Percentiles rank a stretch among this genome's conserved stretches.
Conservation (phyloP, 2,329 filamentous ascomycete species). For the Polytolypa hystricis region DNA sequence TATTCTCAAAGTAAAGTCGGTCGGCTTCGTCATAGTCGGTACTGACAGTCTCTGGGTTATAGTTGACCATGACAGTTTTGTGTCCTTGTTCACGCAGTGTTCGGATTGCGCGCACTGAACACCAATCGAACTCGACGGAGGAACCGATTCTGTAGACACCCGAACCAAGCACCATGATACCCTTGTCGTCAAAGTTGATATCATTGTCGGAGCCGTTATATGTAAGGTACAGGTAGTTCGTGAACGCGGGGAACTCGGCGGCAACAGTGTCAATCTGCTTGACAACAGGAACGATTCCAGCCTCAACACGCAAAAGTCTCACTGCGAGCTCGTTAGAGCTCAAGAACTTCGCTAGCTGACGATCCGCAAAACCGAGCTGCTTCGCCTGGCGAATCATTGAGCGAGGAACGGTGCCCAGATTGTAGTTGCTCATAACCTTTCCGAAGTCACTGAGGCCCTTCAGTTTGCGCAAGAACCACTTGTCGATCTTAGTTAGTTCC, state of each 20-base stretch:
- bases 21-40: constrained; percentile 96
- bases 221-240: constrained; percentile 93
- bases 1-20: constrained; percentile 90
- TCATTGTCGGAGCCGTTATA: constrained; percentile 89
- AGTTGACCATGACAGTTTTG: constrained; percentile 96
- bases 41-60: constrained; percentile 79
- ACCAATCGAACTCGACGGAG: constrained; percentile 98
- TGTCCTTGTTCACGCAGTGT: constrained; percentile 72
- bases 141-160: constrained; percentile 96
- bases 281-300: constrained; percentile 75
- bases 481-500: constrained; percentile 97
- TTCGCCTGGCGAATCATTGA: constrained; percentile 72
- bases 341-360: constrained; percentile 88
- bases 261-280: constrained; percentile 99
- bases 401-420: constrained; percentile 53
- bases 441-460: constrained; percentile 85
- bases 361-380: constrained; percentile 86
- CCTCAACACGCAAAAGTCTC: constrained; percentile 70
- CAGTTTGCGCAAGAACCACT: constrained; percentile 91
- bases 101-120: constrained; percentile 85
- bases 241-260: constrained; percentile 86
- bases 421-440: constrained; percentile 62
- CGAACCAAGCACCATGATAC: constrained; percentile 91
- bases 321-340: constrained; percentile 89
- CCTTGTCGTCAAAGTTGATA: constrained; percentile 72